Evolutionary conservation across 2,329 filamentous ascomycete species (phyloP), one percentile per base, ranked within the genome.

Genomic region (Ampelomyces quisqualis): DNA sequence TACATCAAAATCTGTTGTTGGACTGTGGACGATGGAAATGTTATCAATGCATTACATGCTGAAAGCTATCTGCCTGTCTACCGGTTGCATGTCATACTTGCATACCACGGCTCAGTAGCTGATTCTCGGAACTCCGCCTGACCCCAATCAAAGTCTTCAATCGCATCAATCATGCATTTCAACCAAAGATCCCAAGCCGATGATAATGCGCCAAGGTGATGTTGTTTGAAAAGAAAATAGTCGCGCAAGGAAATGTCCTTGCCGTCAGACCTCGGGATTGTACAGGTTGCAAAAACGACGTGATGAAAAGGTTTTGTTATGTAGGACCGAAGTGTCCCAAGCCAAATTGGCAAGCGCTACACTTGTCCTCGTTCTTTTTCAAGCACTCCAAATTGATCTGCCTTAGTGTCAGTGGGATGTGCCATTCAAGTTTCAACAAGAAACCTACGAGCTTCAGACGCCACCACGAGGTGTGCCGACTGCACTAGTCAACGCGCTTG

Each of bases 391-490:
- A n/a, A n/a, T n/a, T 5, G 17, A 24, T 13, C 29, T 24, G 13
- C 2, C 10, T 9, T 28, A 14, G 29, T 40, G 31, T 44, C 22
- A 44, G 36, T 26, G 17, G 9, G 2, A 29, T 20, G 18, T n/a
- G 18, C 18, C 5, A 18, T 22, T 10, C 13, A 15, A 13, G 4
- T 11, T 11, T 18, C 6, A n/a, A 22, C 24, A 4, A 13, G 11
- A 26, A 7, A 39, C 49, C 31, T 39, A 49, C 45, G 21, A 19
- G 19, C 22, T 43, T 50, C 46, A 58, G 27, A 45, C 21, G 22
- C 41, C 37, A 21, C 53, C 54, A 41, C 58, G 49, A 17, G 64
- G 64, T 19, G 64, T 67, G 20, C 62, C 64, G 20, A 65, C 61
- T 4, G 60, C 54, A 33, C 57, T 62, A 3, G 59, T 58, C 29